phyloP scores from a whole-genome alignment of 768 basidiomycete species.

The Termitomyces sp. region DNA sequence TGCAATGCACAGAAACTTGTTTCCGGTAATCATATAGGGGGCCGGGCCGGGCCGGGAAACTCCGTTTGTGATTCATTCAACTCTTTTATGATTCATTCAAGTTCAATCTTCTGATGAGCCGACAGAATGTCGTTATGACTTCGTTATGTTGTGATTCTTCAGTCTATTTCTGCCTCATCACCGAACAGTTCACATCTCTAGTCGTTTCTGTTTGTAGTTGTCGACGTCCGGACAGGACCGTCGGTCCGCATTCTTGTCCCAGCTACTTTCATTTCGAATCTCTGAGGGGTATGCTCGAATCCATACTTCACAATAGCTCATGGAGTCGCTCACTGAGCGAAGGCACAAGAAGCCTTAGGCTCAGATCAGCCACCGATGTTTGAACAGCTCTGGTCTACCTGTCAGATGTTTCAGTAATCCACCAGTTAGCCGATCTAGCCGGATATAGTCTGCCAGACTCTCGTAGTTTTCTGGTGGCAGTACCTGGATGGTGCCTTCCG shows the following conservation, averaged over 20 bases:
- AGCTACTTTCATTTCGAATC: not conserved
- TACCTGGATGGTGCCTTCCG: constrained; percentile 9
- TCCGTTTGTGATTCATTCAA: too few species aligned
- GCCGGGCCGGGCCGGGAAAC: not conserved
- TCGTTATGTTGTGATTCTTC: not conserved
- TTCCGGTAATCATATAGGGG: not conserved
- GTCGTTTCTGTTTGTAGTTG: not conserved
- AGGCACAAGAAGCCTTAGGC: constrained; percentile 1
- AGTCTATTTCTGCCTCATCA: not conserved
- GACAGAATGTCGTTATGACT: not conserved
- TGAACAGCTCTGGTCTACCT: constrained; percentile 12
- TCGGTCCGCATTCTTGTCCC: not conserved
- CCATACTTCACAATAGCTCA: not conserved
- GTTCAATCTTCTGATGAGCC: not conserved
- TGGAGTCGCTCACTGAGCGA: constrained; percentile 1
- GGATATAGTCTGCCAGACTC: constrained; percentile 11
- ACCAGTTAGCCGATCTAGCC: constrained; percentile 10
- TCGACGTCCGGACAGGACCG: not conserved
- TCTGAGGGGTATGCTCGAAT: not conserved
- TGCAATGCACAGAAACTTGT: not conserved
- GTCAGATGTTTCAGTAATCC: constrained; percentile 15
- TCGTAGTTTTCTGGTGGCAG: constrained; percentile 9
- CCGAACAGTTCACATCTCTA: not conserved
- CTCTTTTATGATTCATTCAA: not conserved
- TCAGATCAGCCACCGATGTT: constrained; percentile 12